phyloP scores from a whole-genome alignment of 2,329 filamentous ascomycete species.

The Ramularia collo-cygni region DNA sequence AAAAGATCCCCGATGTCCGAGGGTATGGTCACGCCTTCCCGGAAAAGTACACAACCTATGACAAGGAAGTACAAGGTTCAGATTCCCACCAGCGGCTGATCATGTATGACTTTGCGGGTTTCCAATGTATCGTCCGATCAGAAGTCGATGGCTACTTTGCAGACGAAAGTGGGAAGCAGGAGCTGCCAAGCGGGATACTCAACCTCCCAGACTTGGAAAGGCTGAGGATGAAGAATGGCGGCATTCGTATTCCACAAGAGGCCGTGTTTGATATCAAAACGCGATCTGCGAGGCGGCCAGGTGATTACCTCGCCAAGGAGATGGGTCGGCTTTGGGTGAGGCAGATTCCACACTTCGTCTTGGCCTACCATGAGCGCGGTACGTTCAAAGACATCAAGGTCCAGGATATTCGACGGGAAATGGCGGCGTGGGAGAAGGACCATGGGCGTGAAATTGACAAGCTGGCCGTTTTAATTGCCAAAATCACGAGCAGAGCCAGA shows the following conservation, averaged over 20 bases:
- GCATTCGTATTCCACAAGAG: constrained; percentile 32
- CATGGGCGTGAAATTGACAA: constrained; percentile 28
- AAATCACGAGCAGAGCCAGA: constrained; percentile 27
- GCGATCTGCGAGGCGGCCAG: constrained; percentile 30
- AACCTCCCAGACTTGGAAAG: constrained; percentile 1
- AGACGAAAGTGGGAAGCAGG: no score
- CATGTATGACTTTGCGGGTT: constrained; percentile 49
- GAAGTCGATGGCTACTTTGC: constrained; percentile 52
- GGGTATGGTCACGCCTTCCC: constrained; percentile 63
- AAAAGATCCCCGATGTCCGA: constrained; percentile 47
- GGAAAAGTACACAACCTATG: constrained; percentile 60
- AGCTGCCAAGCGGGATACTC: no score
- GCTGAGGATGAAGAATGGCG: constrained; percentile 9
- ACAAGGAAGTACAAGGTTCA: constrained; percentile 46
- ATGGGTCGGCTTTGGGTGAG: constrained; percentile 44
- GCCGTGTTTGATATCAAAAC: constrained; percentile 51
- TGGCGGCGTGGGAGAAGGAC: constrained; percentile 38
- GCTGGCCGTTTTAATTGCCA: constrained; percentile 27
- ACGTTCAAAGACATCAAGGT: constrained; percentile 40
- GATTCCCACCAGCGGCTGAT: constrained; percentile 57
- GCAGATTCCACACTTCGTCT: constrained; percentile 46
- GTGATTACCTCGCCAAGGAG: constrained; percentile 35
- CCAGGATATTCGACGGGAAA: constrained; percentile 30
- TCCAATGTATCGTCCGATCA: constrained; percentile 49
- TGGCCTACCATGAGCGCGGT: constrained; percentile 43